These are phyloP conservation scores for Primulina tabacum DNA, from an alignment of 257 asterid species.

Conservation along the genomic window DNA sequence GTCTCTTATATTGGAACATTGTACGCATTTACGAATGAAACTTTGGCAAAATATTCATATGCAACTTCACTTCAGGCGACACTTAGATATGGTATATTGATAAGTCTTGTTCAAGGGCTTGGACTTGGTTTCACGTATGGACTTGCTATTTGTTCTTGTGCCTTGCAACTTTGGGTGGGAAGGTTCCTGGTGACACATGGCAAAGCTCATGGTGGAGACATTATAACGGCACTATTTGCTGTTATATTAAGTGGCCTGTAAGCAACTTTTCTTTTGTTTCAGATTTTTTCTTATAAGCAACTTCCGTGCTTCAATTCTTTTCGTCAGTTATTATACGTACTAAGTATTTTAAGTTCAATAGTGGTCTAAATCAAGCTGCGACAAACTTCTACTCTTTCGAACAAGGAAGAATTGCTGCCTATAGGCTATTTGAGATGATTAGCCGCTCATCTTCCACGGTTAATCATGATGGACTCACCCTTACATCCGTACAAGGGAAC, in stretches of 20 bases:
- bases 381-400: constrained; percentile 97
- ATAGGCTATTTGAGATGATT: constrained; percentile 95
- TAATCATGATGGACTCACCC: constrained; percentile 81
- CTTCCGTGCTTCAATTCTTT: constrained; percentile 29
- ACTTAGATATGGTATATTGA: constrained; percentile 92
- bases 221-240: constrained; percentile 88
- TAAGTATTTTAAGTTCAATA: constrained; percentile 31
- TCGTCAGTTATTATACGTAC: constrained; percentile 17
- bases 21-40: constrained; percentile 90
- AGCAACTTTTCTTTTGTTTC: constrained; percentile 27
- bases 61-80: constrained; percentile 99
- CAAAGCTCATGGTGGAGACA: constrained; percentile 92
- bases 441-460: constrained; percentile 80
- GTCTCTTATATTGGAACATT: constrained; percentile 89
- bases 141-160: constrained; percentile 99
- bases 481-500: constrained; percentile 87
- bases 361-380: constrained; percentile 99
- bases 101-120: constrained; percentile 99
- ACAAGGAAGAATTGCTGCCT: constrained; percentile 99
- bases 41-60: constrained; percentile 94
- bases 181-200: constrained; percentile 71
- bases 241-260: constrained; percentile 99
- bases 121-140: constrained; percentile 99
- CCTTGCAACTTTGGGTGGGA: constrained; percentile 99
- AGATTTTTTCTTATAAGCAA: neutral